Base-by-base conservation (phyloP, 441 rosid genomes). In the Theobroma grandiflorum region DNA sequence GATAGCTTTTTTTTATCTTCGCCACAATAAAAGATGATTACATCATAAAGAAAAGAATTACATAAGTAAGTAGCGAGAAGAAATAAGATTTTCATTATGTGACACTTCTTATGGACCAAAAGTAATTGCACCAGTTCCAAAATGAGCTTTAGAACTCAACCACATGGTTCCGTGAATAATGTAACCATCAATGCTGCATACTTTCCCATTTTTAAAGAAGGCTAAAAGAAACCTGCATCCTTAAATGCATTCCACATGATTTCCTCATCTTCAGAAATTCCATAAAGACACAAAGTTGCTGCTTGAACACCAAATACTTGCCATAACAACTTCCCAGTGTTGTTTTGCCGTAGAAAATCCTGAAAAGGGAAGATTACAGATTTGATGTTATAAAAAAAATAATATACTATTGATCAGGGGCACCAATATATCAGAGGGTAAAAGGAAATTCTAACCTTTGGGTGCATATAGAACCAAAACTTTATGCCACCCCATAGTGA, bases 391-490 rank as follows among this genome's bases (percentile, higher is more conserved):
- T 33, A 8, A 75, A 14, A 20, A 53, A 55, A 35, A 20, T 5
- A 43, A 61, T 47, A 58, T 52, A 22, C 66, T 4, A 49, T 37
- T 61, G 59, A 79, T 31, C 65, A 40, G 15, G 66, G 65, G 15
- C 16, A 61, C 47, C 4, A 31, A 47, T 4, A 38, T 18, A 55
- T 55, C 61, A 72, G 37, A 78, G 9, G 68, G 76, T 12, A 14
- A n/a, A 67, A 58, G 31, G 31, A 31, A 37, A 80, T 57, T 57
- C 87, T 12, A 80, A 95, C 98, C 98, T 94, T 94, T 58, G 99
- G 98, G 87, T 94, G 99, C 99, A 96, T 94, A 81, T 94, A 96
- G 72, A 96, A 68, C 99, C 97, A 96, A 85, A 94, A 93, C 18
- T 87, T 90, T 49, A 96, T 84, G 74, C 88, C 90, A 73, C 80